Evolutionary conservation across 306 rosid species (phyloP).

Genomic region (Hippophae tibetana): DNA sequence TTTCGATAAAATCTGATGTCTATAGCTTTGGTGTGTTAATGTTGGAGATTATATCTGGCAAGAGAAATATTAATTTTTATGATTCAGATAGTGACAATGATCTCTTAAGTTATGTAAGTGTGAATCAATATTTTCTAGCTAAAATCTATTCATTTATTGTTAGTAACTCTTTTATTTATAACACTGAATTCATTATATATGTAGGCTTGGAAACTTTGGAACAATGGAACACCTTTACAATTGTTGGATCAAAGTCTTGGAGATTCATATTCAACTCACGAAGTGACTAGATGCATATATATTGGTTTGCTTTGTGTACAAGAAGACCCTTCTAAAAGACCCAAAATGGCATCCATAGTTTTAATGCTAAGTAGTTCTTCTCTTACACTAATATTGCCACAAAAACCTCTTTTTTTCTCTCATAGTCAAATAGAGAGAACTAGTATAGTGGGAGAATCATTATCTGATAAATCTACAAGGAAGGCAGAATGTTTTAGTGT

Average conservation of each 20-base stretch:
- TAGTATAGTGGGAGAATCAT: too few relatives aligned
- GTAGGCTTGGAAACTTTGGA: background rate
- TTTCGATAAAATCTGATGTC: background rate
- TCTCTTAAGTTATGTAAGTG: background rate
- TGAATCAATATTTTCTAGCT: background rate
- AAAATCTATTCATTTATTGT: background rate
- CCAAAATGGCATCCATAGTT: conserved; percentile 40
- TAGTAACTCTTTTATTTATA: background rate
- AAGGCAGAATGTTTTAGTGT: too few relatives aligned
- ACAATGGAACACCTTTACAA: background rate
- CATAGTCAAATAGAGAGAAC: too few relatives aligned
- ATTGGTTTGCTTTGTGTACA: conserved; percentile 29
- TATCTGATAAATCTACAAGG: too few relatives aligned
- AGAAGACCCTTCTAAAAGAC: conserved; percentile 39
- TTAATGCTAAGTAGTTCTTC: conserved; percentile 30
- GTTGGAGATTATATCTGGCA: background rate
- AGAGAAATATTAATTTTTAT: background rate
- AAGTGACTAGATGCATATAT: background rate
- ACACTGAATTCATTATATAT: background rate
- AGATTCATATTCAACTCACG: background rate
- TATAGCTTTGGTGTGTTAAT: background rate
- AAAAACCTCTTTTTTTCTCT: conserved; percentile 23
- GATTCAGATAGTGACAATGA: background rate
- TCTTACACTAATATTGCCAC: conserved; percentile 16
- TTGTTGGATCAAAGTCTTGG: background rate